Base-by-base conservation (phyloP, 768 basidiomycete genomes). In the Lyophyllum semitale region DNA sequence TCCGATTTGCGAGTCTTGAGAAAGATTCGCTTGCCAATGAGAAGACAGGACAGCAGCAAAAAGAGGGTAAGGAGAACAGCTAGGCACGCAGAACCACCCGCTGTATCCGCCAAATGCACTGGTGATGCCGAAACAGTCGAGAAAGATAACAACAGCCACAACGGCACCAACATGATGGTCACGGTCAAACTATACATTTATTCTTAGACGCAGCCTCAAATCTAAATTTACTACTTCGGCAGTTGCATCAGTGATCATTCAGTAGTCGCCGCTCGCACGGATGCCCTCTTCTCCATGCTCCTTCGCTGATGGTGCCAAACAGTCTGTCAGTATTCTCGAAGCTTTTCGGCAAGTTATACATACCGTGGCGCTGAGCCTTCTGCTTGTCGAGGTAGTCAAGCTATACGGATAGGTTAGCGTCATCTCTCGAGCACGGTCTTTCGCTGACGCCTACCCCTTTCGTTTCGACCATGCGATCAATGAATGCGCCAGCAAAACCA, bases 391-490 rank as follows among this genome's bases (percentile, higher is more conserved):
- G 3, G 40, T 52, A 68, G 59, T 73, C 69, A 30, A 73, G 62
- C 70, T 71, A 22, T 18, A 26, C 4, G n/a, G 47, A 71, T 70
- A 74, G 74, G 60, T 29, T 18, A 51, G 48, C 29, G 43, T 26
- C 32, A 29, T 26, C 38, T 38, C 2, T 5, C 37, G 20, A 44
- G 37, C 23, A 55, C 45, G 5, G 8, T 4, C 22, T 35, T 1
- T 23, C 11, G 54, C 23, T 23, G 17, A 13, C 23, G 50, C 73
- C 60, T 61, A 74, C 73, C 22, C 75, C 75, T 51, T 82, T 84
- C 59, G 83, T 83, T 70, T 89, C 87, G 18, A 81, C 62, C 2
- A 81, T 51, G 47, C 68, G 77, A 61, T 82, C 79, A 55, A 88
- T 60, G 67, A 84, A 81, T 17, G 69, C 80, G 57, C 79, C 86